A percentile compares a stretch with the other conserved stretches of the same genome.
Evolutionary conservation across 441 rosid genomes (phyloP).

Genomic region (Pelargonium australe): DNA sequence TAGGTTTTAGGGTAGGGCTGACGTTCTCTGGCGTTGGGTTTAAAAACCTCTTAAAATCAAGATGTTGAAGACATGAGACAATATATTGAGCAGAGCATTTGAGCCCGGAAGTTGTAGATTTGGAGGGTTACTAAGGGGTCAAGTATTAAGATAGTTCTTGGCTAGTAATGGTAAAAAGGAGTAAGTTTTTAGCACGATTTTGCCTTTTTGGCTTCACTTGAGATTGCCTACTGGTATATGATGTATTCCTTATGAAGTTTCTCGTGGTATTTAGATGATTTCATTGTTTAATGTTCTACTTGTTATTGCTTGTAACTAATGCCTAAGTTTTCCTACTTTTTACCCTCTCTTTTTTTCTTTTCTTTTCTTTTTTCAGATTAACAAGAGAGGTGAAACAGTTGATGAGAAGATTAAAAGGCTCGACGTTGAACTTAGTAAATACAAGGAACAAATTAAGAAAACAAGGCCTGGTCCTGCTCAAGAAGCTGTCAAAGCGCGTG

Average conservation of each 20-base stretch:
- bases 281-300: neutral
- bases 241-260: neutral
- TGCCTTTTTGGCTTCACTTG: neutral
- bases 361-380: conserved; percentile 41
- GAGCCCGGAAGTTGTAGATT: too few relatives aligned
- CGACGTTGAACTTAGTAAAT: conserved; percentile 64
- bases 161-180: neutral
- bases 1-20: too few relatives aligned
- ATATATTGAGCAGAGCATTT: neutral
- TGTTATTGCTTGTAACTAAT: neutral
- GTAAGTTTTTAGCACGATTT: neutral
- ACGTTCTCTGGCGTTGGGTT: too few relatives aligned
- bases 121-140: neutral
- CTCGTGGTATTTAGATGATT: neutral
- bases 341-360: too few relatives aligned
- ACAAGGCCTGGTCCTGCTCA: conserved; percentile 87
- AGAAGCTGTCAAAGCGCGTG: conserved; percentile 85
- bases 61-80: neutral
- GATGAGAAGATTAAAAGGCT: conserved; percentile 86
- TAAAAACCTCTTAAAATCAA: too few relatives aligned
- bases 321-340: neutral
- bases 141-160: neutral
- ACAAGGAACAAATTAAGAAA: conserved; percentile 72
- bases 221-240: neutral
- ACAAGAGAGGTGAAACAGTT: conserved; percentile 82